Base-by-base conservation (phyloP, 257 asterid genomes). In the Primulina eburnea region DNA sequence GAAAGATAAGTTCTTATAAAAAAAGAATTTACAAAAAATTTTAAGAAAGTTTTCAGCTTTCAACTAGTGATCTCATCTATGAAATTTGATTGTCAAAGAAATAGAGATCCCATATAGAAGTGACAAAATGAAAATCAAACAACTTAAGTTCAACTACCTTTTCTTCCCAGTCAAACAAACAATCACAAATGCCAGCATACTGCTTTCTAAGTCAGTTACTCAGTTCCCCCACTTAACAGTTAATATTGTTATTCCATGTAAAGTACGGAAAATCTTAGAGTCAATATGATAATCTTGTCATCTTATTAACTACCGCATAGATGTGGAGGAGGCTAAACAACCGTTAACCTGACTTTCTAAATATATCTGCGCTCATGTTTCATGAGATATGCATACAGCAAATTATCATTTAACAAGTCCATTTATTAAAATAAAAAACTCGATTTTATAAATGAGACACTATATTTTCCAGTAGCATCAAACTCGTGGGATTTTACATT, bases 391-490 rank as follows among this genome's bases (percentile, higher is more conserved):
- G 53, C 59, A 76, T 62, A 57, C 70, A 61, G 34, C 20, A 37
- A 9, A 28, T 57, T 68, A 71, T 14, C 47, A 29, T 60, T 67
- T 59, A 38, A 58, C 71, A 76, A 65, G 76, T 67, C 59, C 47
- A 21, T 40, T 35, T 43, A 55, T 69, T 71, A 56, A 24, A 43
- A 63, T 33, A 29, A 20, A 58, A 64, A 14, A 43, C 53, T 11
- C 6, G n/a, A 43, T 40, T 40, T 40, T 10, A 40, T 3, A 40
- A 12, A 40, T 40, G 0, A 40, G 2, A 10, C 11, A 40, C 52
- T 11, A 40, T 14, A 14, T 43, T 43, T 43, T 2, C 53, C 17
- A 14, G 26, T 24, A 11, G 14, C 53, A 43, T 43, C 3, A 43
- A 43, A 43, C 50, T 43, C 53, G 0, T 11, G 53, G 1, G 53